Conservation (phyloP, 805 yeast genomes). For the Candida arabinofermentans region DNA sequence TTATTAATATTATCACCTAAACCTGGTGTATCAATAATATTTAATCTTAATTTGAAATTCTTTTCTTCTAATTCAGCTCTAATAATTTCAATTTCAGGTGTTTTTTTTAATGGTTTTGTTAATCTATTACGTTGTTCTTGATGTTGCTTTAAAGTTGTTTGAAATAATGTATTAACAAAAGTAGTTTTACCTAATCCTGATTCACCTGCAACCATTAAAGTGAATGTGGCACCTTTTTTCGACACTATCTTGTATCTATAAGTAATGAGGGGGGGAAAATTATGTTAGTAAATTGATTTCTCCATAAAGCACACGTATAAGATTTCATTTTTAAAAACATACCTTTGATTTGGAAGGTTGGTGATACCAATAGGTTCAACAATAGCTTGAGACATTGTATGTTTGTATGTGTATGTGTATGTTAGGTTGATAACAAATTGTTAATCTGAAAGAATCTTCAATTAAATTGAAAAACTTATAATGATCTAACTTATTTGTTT, state of each 20-base stretch:
- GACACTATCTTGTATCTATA: slow-evolving; percentile 67
- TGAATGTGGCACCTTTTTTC: slow-evolving; percentile 71
- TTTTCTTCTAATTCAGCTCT: slow-evolving; percentile 83
- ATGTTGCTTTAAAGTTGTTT: slow-evolving; percentile 61
- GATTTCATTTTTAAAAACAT: too few relatives aligned
- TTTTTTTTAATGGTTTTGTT: slow-evolving; percentile 58
- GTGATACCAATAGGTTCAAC: slow-evolving; percentile 64
- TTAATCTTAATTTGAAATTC: slow-evolving; percentile 71
- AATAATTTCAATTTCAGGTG: slow-evolving; percentile 73
- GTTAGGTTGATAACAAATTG: neutral
- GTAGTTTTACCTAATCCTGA: slow-evolving; percentile 93
- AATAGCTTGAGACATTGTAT: slow-evolving; percentile 23
- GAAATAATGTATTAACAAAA: slow-evolving; percentile 80
- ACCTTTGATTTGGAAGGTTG: slow-evolving; percentile 71
- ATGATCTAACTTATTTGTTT: too few relatives aligned
- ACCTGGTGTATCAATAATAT: slow-evolving; percentile 89
- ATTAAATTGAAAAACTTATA: too few relatives aligned
- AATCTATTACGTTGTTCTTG: slow-evolving; percentile 51
- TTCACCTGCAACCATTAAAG: slow-evolving; percentile 86
- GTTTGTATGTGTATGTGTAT: neutral
- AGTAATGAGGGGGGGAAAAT: slow-evolving; percentile 2
- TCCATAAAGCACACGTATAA: too few relatives aligned
- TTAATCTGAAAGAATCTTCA: too few relatives aligned
- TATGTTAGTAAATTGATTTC: slow-evolving; percentile 2
- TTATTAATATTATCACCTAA: slow-evolving; percentile 90